Evolutionary conservation across 805 yeast genomes (phyloP).

Genomic region (Cyberlindnera mycetangii): DNA sequence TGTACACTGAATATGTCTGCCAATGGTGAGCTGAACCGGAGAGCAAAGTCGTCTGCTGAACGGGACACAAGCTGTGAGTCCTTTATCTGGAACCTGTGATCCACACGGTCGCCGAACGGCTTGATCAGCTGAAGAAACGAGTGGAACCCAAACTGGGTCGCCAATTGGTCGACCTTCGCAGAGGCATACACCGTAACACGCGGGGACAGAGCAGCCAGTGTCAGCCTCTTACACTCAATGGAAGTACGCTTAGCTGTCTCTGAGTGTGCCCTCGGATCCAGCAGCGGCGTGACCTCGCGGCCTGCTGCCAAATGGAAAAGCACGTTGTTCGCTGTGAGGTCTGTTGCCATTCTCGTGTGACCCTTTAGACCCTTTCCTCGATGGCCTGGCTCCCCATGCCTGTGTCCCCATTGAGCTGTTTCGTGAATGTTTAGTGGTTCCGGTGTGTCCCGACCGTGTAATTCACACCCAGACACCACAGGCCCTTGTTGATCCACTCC

Average conservation of each 20-base stretch:
- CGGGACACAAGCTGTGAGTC: slow-evolving; percentile 50
- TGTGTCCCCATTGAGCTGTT: neutral
- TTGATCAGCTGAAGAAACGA: slow-evolving; percentile 46
- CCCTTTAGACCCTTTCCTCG: neutral
- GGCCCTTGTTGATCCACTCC: neutral
- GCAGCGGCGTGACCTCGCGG: slow-evolving; percentile 17
- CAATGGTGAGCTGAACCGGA: slow-evolving; percentile 47
- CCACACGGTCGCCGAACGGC: slow-evolving; percentile 55
- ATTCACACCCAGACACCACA: neutral
- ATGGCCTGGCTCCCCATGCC: neutral
- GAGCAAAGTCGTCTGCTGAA: slow-evolving; percentile 50
- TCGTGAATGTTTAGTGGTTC: neutral
- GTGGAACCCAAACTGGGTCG: slow-evolving; percentile 39
- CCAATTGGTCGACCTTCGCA: slow-evolving; percentile 40
- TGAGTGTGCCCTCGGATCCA: slow-evolving; percentile 9
- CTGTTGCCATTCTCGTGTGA: slow-evolving; percentile 15
- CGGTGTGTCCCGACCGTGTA: neutral
- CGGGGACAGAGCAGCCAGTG: slow-evolving; percentile 47
- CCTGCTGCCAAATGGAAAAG: slow-evolving; percentile 19
- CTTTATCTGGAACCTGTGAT: slow-evolving; percentile 45
- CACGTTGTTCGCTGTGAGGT: slow-evolving; percentile 17
- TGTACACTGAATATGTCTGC: slow-evolving; percentile 32
- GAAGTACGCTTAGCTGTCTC: slow-evolving; percentile 21
- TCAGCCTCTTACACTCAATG: slow-evolving; percentile 26
- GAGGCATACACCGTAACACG: slow-evolving; percentile 49